Evolutionary conservation across 108 stramenopile species (phyloP).

Genomic region (Poteriospumella lacustris): DNA sequence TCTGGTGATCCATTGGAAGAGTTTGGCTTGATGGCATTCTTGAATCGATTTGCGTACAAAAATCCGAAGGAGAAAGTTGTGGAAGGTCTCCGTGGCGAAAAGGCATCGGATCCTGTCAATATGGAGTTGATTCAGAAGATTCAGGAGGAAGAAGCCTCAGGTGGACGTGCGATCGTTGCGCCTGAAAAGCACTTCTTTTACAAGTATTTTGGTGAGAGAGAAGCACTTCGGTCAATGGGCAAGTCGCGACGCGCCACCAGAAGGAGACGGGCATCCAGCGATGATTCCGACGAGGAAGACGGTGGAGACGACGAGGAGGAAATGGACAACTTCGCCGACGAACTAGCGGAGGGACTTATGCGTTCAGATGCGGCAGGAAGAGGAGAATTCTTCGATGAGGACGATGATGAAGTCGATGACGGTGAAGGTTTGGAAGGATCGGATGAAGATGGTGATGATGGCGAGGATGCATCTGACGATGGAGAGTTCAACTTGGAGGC

Average conservation of each 20-base stretch:
- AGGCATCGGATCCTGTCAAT: constrained; percentile 14
- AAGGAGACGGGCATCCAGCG: constrained; percentile 57
- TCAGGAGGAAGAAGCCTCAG: neutral
- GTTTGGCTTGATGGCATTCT: constrained; percentile 78
- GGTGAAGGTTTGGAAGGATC: constrained; percentile 49
- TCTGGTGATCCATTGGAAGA: constrained; percentile 88
- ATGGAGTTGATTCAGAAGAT: neutral
- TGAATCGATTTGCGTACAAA: constrained; percentile 97
- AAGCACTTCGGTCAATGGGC: neutral
- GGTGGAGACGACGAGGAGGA: constrained; percentile 49
- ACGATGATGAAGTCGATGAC: constrained; percentile 21
- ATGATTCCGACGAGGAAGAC: constrained; percentile 44
- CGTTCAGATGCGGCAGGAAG: constrained; percentile 59
- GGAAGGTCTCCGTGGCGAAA: constrained; percentile 40
- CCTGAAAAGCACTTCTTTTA: constrained; percentile 84
- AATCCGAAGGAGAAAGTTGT: constrained; percentile 72
- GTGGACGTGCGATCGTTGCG: constrained; percentile 30
- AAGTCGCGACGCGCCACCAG: constrained; percentile 65
- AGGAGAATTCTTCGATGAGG: constrained; percentile 56
- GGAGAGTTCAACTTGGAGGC: too few relatives aligned
- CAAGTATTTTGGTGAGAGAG: constrained; percentile 64
- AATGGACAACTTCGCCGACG: constrained; percentile 79
- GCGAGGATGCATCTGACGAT: too few relatives aligned
- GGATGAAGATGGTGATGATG: constrained; percentile 35
- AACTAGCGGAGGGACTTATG: constrained; percentile 79